Conservation (phyloP, 2,329 filamentous ascomycete genomes). For the Neurospora sp. region DNA sequence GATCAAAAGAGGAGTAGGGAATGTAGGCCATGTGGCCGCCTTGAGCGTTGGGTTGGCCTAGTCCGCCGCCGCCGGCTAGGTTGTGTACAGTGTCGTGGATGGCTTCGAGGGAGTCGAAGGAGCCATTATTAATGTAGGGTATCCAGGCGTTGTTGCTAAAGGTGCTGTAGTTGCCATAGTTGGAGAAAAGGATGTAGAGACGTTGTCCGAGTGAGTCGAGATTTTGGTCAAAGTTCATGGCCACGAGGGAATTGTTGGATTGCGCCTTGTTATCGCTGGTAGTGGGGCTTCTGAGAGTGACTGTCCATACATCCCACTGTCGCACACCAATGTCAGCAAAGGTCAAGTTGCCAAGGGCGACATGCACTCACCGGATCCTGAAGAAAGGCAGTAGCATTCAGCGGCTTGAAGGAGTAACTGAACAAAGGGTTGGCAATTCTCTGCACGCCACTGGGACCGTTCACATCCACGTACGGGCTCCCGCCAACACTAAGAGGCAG, state of each 20-base stretch:
- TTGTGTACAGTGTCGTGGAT: slow-evolving; percentile 55
- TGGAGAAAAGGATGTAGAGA: slow-evolving; percentile 57
- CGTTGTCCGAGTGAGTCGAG: slow-evolving; percentile 48
- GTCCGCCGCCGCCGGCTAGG: slow-evolving; percentile 36
- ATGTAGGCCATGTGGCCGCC: slow-evolving; percentile 62
- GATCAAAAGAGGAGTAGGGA: slow-evolving; percentile 68
- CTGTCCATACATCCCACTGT: slow-evolving; percentile 48
- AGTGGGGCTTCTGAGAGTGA: slow-evolving; percentile 49
- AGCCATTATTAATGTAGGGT: slow-evolving; percentile 32
- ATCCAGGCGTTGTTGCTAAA: slow-evolving; percentile 62
- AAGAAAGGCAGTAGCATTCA: slow-evolving; percentile 47
- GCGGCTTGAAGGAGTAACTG: slow-evolving; percentile 49
- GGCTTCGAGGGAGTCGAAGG: slow-evolving; percentile 55
- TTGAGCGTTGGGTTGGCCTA: slow-evolving; percentile 20
- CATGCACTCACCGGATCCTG: slow-evolving; percentile 44
- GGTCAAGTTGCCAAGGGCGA: background rate
- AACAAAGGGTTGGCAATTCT: slow-evolving; percentile 53
- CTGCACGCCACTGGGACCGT: slow-evolving; percentile 46
- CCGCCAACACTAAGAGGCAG: slow-evolving; percentile 38
- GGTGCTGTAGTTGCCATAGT: slow-evolving; percentile 55
- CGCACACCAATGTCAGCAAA: background rate
- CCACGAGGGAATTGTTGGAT: slow-evolving; percentile 52
- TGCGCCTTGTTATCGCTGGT: slow-evolving; percentile 28
- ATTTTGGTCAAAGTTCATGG: slow-evolving; percentile 39
- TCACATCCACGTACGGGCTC: slow-evolving; percentile 33